phyloP scores from a whole-genome alignment of 208 protist genomes.

The Wallacemonas sp. region DNA sequence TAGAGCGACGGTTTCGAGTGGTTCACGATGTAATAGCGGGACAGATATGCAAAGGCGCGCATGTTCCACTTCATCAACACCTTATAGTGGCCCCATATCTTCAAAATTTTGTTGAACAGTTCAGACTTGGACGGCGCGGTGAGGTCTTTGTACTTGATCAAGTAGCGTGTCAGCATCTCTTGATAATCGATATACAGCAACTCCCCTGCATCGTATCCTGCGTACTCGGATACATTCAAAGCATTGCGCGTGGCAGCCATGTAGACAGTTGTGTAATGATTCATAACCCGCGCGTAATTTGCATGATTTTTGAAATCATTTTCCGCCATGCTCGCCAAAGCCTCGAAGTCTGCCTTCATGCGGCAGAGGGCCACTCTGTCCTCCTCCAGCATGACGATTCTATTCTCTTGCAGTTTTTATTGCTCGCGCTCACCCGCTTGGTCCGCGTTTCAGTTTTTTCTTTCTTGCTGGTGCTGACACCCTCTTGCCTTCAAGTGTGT shows the following conservation, averaged over 20 bases:
- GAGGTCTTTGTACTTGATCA: constrained; percentile 66
- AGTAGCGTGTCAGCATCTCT: constrained; percentile 86
- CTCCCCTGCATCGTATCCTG: constrained; percentile 68
- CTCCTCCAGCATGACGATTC: constrained; percentile 87
- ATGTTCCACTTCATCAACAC: constrained; percentile 87
- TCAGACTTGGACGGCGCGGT: constrained; percentile 44
- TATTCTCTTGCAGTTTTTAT: no score
- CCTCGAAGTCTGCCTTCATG: constrained; percentile 89
- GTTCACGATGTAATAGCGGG: constrained; percentile 87
- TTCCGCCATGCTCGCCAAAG: constrained; percentile 59
- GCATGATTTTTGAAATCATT: constrained; percentile 63
- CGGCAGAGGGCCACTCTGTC: constrained; percentile 74
- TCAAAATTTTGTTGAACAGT: constrained; percentile 63
- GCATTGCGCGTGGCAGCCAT: constrained; percentile 72
- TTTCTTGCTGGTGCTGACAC: no score
- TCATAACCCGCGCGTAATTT: constrained; percentile 69
- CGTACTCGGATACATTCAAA: constrained; percentile 40
- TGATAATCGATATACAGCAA: constrained; percentile 90
- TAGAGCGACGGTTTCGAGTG: constrained; percentile 78
- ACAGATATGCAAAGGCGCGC: constrained; percentile 80
- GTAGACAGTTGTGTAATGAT: constrained; percentile 87
- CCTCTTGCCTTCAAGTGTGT: no score
- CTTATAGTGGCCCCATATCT: constrained; percentile 82
- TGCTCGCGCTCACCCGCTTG: no score
- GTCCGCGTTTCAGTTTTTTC: no score